Evolutionary conservation across 768 basidiomycete species (phyloP).

Genomic region (Suillus tomentosus): DNA sequence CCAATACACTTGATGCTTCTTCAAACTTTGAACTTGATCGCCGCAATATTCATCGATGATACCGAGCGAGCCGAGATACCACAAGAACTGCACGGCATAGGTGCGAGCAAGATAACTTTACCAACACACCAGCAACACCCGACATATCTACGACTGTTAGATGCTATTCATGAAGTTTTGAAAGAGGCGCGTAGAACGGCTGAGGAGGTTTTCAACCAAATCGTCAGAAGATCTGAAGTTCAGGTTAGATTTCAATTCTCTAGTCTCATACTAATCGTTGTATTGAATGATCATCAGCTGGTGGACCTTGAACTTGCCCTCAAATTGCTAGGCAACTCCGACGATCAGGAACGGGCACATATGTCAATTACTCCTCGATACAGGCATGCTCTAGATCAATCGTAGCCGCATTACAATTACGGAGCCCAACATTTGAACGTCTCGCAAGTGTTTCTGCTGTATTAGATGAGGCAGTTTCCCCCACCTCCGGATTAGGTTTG

Average conservation of each 20-base stretch:
- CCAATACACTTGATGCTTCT: slow-evolving; percentile 39
- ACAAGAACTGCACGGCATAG: neutral
- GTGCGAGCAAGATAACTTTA: slow-evolving; percentile 9
- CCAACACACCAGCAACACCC: slow-evolving; percentile 3
- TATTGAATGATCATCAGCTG: slow-evolving; percentile 19
- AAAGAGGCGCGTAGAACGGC: slow-evolving; percentile 23
- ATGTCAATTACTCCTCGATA: slow-evolving; percentile 68
- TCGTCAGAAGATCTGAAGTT: slow-evolving; percentile 18
- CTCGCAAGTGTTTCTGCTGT: slow-evolving; percentile 35
- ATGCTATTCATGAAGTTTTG: slow-evolving; percentile 26
- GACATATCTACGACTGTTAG: slow-evolving; percentile 15
- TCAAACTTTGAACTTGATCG: slow-evolving; percentile 44
- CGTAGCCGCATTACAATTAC: slow-evolving; percentile 38
- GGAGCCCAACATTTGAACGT: slow-evolving; percentile 35
- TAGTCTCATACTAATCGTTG: neutral
- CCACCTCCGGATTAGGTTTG: slow-evolving; percentile 73
- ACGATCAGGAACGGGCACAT: slow-evolving; percentile 35
- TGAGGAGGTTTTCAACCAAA: slow-evolving; percentile 21
- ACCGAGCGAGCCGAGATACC: slow-evolving; percentile 18
- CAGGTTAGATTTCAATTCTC: slow-evolving; percentile 27
- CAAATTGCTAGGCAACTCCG: slow-evolving; percentile 50
- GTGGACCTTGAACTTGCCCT: slow-evolving; percentile 35
- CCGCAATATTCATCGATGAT: slow-evolving; percentile 41
- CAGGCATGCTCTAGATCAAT: slow-evolving; percentile 63
- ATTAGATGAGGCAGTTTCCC: slow-evolving; percentile 53